Conservation (phyloP, 345 rosid species). For the Hibiscus syriacus region DNA sequence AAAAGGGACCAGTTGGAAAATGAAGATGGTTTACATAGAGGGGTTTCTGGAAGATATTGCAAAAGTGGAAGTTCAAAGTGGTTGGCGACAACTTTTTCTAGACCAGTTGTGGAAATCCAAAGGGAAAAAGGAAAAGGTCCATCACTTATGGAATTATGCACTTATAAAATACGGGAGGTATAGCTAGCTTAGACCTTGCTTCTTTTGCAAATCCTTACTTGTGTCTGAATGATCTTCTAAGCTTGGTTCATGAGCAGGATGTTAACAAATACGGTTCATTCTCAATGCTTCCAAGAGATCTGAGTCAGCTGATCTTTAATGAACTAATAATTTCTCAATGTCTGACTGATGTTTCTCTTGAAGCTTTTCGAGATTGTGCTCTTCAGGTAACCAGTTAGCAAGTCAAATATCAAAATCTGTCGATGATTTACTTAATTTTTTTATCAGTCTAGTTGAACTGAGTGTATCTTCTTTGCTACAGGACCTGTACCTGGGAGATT, state of each 20-base stretch:
- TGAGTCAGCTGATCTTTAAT: constrained; percentile 78
- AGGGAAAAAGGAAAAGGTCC: constrained; percentile 40
- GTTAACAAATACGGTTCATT: constrained; percentile 44
- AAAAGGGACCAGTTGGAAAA: constrained; percentile 57
- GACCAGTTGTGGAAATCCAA: constrained; percentile 35
- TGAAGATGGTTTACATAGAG: constrained; percentile 52
- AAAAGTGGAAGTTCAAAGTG: constrained; percentile 86
- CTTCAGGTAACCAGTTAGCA: constrained; percentile 54
- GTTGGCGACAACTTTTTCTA: constrained; percentile 62
- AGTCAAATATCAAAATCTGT: not conserved
- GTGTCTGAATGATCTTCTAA: constrained; percentile 9
- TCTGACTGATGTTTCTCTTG: constrained; percentile 37
- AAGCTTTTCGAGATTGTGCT: constrained; percentile 80
- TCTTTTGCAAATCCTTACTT: not conserved
- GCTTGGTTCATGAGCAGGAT: constrained; percentile 43
- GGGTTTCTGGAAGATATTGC: constrained; percentile 42
- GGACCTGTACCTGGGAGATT: constrained; percentile 73
- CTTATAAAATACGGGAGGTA: constrained; percentile 54
- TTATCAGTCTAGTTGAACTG: not conserved
- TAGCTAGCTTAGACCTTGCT: not conserved
- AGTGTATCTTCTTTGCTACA: constrained; percentile 17
- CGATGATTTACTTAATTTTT: not conserved
- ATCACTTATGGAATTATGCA: constrained; percentile 73
- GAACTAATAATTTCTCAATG: constrained; percentile 48
- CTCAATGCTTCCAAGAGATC: constrained; percentile 73